phyloP scores from a whole-genome alignment of 2,329 filamentous ascomycete genomes.

The Byssothecium circinans region DNA sequence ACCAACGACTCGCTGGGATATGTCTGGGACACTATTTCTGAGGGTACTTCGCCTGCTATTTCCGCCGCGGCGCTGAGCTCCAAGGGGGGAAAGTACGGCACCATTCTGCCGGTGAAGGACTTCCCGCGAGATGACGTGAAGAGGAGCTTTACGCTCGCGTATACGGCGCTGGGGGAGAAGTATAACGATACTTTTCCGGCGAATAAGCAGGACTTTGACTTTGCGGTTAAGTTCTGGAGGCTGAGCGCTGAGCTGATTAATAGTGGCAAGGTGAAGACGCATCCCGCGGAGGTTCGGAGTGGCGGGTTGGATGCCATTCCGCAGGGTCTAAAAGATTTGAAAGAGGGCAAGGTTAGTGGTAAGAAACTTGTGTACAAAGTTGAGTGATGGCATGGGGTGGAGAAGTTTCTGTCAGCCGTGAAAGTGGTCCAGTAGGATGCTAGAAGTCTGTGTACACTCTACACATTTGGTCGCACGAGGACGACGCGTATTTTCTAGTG shows the following conservation, averaged over 20 bases:
- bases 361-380: conserved; percentile 39
- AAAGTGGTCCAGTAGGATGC: too few species aligned
- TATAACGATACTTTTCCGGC: conserved; percentile 32
- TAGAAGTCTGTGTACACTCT: too few species aligned
- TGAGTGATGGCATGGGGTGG: neutral
- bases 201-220: conserved; percentile 30
- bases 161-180: conserved; percentile 48
- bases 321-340: conserved; percentile 36
- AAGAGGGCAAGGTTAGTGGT: conserved; percentile 37
- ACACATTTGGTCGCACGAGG: too few species aligned
- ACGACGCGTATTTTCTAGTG: too few species aligned
- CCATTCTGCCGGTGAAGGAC: conserved; percentile 26
- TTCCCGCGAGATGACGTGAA: conserved; percentile 50
- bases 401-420: too few species aligned
- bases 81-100: conserved; percentile 21
- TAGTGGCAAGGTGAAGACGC: conserved; percentile 36
- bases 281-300: conserved; percentile 27
- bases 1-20: conserved; percentile 49
- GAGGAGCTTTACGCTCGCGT: conserved; percentile 45
- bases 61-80: conserved; percentile 26
- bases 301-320: conserved; percentile 35
- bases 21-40: conserved; percentile 53
- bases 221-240: conserved; percentile 30
- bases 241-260: conserved; percentile 26
- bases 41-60: conserved; percentile 20